A percentile compares a stretch with the other conserved stretches of the same genome.
Conservation (phyloP, 345 rosid species). For the Euphorbia lathyris region DNA sequence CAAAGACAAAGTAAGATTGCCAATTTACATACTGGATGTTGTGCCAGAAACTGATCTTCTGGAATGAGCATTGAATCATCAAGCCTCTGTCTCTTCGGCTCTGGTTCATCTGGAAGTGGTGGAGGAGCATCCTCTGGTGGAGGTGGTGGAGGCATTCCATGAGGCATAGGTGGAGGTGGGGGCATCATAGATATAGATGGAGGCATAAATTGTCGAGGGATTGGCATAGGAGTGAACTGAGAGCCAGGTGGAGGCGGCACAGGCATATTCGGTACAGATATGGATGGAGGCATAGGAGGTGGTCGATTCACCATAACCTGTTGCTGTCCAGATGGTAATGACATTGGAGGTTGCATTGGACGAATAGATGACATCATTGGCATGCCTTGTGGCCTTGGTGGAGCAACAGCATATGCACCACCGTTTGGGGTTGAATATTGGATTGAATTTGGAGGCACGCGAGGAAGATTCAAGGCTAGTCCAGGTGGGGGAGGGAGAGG, state of each 20-base stretch:
- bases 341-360: conserved; percentile 58
- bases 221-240: conserved; percentile 52
- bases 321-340: conserved; percentile 56
- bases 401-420: conserved; percentile 46
- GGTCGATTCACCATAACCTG: conserved; percentile 56
- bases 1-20: conserved; percentile 1
- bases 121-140: conserved; percentile 88
- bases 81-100: conserved; percentile 84
- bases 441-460: conserved; percentile 50
- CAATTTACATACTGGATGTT: conserved; percentile 48
- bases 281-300: conserved; percentile 49
- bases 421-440: conserved; percentile 45
- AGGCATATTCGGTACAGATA: conserved; percentile 34
- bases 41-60: conserved; percentile 78
- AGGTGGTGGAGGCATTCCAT: conserved; percentile 63
- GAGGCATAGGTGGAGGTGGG: conserved; percentile 49
- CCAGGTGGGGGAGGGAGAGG: conserved; percentile 88
- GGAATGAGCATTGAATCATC: conserved; percentile 75
- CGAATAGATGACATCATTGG: conserved; percentile 58
- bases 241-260: conserved; percentile 86
- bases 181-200: conserved; percentile 54
- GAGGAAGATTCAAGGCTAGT: conserved; percentile 74
- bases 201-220: conserved; percentile 49
- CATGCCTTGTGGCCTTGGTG: conserved; percentile 59
- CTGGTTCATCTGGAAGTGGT: conserved; percentile 96